Conservation (phyloP, 768 basidiomycete species). For the Mycena leptocephala region DNA sequence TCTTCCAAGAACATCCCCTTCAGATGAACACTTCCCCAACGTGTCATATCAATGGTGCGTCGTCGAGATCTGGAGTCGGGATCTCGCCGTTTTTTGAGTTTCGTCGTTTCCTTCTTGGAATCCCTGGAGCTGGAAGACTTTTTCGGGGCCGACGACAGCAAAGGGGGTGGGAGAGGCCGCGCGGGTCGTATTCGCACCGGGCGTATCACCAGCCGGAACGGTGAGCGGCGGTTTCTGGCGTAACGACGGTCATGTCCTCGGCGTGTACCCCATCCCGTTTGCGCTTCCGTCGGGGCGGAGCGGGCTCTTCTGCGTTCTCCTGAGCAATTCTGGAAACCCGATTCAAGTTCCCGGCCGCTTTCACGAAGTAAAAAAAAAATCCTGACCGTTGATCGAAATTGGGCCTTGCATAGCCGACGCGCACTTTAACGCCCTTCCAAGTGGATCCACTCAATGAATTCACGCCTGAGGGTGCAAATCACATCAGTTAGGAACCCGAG, state of each 20-base stretch:
- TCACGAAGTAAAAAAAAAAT: not conserved
- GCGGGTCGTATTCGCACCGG: slow-evolving; percentile 82
- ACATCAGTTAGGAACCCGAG: not conserved
- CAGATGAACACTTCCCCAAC: slow-evolving; percentile 80
- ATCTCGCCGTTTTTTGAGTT: slow-evolving; percentile 64
- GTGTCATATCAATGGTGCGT: slow-evolving; percentile 80
- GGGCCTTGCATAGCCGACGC: slow-evolving; percentile 88
- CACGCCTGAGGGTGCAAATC: slow-evolving; percentile 64
- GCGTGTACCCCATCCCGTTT: slow-evolving; percentile 62
- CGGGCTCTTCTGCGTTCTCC: slow-evolving; percentile 33
- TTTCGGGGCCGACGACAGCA: slow-evolving; percentile 40
- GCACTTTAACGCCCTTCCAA: slow-evolving; percentile 91
- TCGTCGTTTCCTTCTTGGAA: slow-evolving; percentile 50
- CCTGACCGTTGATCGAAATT: slow-evolving; percentile 77
- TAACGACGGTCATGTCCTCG: slow-evolving; percentile 76
- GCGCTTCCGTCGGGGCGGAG: slow-evolving; percentile 63
- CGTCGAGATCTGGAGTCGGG: slow-evolving; percentile 73
- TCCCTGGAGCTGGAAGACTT: slow-evolving; percentile 19
- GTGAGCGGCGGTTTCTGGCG: slow-evolving; percentile 67
- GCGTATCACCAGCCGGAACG: slow-evolving; percentile 77
- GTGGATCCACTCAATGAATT: slow-evolving; percentile 85
- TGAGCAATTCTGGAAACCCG: not conserved
- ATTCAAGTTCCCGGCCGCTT: not conserved
- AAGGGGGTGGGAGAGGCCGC: slow-evolving; percentile 66
- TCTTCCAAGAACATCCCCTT: slow-evolving; percentile 78